A percentile compares a stretch with the other conserved stretches of the same genome.
Conservation (phyloP, 2,329 filamentous ascomycete species). For the Trichoderma breve region DNA sequence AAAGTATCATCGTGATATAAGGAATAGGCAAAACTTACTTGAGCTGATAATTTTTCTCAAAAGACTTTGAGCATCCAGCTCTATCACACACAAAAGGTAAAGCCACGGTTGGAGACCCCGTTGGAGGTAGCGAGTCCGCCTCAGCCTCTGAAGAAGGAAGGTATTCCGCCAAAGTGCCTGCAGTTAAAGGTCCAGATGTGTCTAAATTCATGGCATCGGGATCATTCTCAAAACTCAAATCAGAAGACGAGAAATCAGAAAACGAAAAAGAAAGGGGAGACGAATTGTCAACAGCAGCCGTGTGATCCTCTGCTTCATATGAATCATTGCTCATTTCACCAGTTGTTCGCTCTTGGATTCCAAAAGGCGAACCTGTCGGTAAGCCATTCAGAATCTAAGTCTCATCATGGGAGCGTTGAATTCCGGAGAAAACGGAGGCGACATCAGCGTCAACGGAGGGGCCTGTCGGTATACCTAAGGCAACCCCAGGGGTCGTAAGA, state of each 20-base stretch:
- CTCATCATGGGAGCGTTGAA: neutral
- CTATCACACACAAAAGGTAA: neutral
- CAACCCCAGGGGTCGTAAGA: neutral
- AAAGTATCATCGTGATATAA: neutral
- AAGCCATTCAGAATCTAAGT: slow-evolving; percentile 4
- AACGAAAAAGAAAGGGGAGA: neutral
- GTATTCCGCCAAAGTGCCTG: neutral
- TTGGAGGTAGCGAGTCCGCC: neutral
- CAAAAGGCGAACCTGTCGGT: neutral
- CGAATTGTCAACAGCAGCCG: neutral
- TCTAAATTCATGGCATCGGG: neutral
- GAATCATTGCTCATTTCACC: neutral
- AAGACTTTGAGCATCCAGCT: neutral
- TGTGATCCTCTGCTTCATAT: neutral
- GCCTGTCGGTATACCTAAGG: neutral
- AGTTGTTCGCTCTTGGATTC: neutral
- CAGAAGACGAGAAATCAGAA: neutral
- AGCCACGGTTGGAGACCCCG: neutral
- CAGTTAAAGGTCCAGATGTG: neutral
- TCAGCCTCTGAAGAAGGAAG: neutral
- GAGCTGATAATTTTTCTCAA: neutral
- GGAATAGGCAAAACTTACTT: neutral
- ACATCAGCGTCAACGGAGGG: no score
- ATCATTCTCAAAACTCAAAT: neutral
- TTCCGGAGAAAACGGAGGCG: neutral